Evolutionary conservation across 768 basidiomycete species (phyloP), one percentile per base, ranked within the genome.

Genomic region (Gelatoporia subvermispora): DNA sequence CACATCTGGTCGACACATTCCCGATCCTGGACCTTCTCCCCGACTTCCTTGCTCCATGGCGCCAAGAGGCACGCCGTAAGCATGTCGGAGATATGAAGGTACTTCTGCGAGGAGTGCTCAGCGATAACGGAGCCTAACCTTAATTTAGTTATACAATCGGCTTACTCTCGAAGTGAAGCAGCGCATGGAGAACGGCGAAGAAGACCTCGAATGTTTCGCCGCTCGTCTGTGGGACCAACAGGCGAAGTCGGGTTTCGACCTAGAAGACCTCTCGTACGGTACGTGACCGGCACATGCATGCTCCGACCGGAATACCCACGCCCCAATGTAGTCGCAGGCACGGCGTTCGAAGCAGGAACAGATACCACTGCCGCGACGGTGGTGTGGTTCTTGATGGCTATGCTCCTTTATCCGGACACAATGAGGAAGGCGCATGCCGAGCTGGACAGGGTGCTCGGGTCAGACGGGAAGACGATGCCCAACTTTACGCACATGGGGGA

Each of bases 1-100:
- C 41, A 15, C 50, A 57, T 21, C 35, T 60, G 20, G 44, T 45
- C 44, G 44, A 45, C 20, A 45, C 25, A 21, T 38, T 47, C 7
- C 57, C 57, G 0, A 34, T 53, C 4, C 35, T 58, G 40, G 55
- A 56, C 40, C 40, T 35, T 28, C 39, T 73, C n/a, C 72, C 72
- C 9, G 50, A 55, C 28, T 44, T 49, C 35, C 45, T 58, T 8
- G 43, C 56, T 11, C 46, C 47, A 15, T 58, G 56, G 56, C 53
- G 56, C 18, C 28, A 22, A 4, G 41, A 58, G 34, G 58, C 57
- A 15, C 20, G 40, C 25, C 41, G 41, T 41, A 50, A 43, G 49
- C 52, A 53, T 51, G 38, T 50, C 17, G 28, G 25, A 5, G 57
- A 58, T 22, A 38, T 51, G 16, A 40, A 43, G 21, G 56, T 58